phyloP scores from a whole-genome alignment of 805 yeast species.

The Spencermartinsiella europaea region DNA sequence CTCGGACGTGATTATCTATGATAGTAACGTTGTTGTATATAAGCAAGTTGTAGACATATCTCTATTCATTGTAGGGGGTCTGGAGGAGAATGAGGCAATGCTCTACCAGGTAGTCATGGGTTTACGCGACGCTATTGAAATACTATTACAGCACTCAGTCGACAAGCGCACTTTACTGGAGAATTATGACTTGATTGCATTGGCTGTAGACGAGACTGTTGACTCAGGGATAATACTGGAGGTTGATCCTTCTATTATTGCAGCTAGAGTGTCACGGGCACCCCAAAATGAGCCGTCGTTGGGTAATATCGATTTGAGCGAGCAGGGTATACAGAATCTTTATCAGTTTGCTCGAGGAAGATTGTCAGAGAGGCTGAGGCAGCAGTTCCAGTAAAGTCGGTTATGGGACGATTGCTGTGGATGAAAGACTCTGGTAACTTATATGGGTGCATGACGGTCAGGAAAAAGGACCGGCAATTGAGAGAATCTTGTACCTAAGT shows the following conservation, averaged over 20 bases:
- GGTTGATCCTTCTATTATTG: constrained; percentile 80
- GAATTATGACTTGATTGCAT: constrained; percentile 76
- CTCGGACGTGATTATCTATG: constrained; percentile 75
- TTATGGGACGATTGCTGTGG: background rate
- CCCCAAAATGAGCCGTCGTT: constrained; percentile 60
- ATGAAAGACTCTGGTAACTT: background rate
- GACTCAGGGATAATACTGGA: constrained; percentile 93
- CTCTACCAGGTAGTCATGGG: constrained; percentile 72
- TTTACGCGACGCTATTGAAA: constrained; percentile 73
- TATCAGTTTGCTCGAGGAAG: constrained; percentile 84
- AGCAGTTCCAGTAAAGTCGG: constrained; percentile 25
- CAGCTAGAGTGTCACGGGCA: constrained; percentile 84
- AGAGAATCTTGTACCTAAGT: background rate
- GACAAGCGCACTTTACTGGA: constrained; percentile 78
- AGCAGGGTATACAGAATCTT: constrained; percentile 61
- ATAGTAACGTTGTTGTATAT: constrained; percentile 76
- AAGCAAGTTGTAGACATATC: constrained; percentile 76
- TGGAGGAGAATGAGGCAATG: constrained; percentile 82
- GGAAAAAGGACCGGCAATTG: background rate
- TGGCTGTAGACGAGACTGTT: constrained; percentile 85
- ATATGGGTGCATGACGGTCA: background rate
- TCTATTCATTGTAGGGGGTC: constrained; percentile 63
- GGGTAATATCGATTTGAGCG: constrained; percentile 36
- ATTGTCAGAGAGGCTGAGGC: constrained; percentile 48
- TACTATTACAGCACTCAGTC: constrained; percentile 42